Percentiles rank a stretch among this genome's conserved stretches.
Conservation (phyloP, 129 eudicot species). For the Saposhnikovia divaricata region DNA sequence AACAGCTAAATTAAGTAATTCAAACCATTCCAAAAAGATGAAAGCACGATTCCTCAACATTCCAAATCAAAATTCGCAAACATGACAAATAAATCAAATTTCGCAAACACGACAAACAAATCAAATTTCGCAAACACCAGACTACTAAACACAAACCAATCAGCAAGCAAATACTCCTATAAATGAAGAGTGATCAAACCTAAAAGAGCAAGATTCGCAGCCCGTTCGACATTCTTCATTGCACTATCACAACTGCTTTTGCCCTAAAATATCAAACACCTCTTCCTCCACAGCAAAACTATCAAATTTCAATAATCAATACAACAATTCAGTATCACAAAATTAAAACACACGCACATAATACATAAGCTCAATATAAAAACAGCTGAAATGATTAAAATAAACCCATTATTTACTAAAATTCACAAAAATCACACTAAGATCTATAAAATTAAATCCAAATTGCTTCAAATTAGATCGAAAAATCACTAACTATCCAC, state of each 20-base stretch:
- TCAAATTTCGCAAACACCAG: too few species aligned
- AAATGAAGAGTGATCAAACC: constrained; percentile 29
- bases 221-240: constrained; percentile 77
- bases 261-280: background rate
- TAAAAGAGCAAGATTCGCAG: constrained; percentile 82
- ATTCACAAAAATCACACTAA: background rate
- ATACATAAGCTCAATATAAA: background rate
- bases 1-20: too few species aligned
- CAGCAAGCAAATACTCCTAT: too few species aligned
- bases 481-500: background rate
- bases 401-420: background rate
- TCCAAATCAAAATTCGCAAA: background rate
- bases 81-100: background rate
- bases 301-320: background rate
- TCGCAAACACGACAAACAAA: background rate
- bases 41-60: background rate
- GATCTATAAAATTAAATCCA: background rate
- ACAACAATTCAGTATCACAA: background rate
- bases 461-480: background rate
- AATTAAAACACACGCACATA: background rate
- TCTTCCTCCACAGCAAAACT: background rate
- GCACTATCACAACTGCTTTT: background rate
- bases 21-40: too few species aligned
- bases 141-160: background rate
- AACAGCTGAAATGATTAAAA: background rate